Conservation (phyloP, 1,139 yeast genomes). For the Komagataea norvegica region DNA sequence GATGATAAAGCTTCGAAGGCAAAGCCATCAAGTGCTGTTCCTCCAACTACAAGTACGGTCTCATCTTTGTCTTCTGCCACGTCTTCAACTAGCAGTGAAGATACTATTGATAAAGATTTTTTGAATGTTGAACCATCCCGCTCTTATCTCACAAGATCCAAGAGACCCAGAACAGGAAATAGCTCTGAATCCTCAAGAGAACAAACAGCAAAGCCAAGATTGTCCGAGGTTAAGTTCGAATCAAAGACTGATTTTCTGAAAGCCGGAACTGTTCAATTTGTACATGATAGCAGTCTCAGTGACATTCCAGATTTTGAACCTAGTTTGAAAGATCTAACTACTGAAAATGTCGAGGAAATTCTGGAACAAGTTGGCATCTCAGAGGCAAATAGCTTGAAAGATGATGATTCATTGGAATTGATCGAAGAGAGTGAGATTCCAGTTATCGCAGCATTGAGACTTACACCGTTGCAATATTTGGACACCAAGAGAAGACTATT, state of each 20-base stretch:
- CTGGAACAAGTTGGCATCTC: slow-evolving; percentile 15
- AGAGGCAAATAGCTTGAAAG: slow-evolving; percentile 11
- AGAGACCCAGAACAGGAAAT: slow-evolving; percentile 2
- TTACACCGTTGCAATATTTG: slow-evolving; percentile 20
- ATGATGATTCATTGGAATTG: slow-evolving; percentile 4
- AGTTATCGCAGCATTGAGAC: slow-evolving; percentile 16
- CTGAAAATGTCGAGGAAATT: slow-evolving; percentile 9
- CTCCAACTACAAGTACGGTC: not conserved
- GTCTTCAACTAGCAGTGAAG: not conserved
- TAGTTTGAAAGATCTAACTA: slow-evolving; percentile 8
- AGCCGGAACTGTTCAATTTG: slow-evolving; percentile 16
- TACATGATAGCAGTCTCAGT: slow-evolving; percentile 17
- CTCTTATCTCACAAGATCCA: slow-evolving; percentile 13
- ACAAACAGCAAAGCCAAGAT: not conserved
- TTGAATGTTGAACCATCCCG: not conserved
- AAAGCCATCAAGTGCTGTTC: no score
- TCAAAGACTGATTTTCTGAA: slow-evolving; percentile 15
- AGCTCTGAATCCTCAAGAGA: not conserved
- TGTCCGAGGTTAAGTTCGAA: not conserved
- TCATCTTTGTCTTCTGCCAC: not conserved
- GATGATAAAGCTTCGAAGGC: not conserved
- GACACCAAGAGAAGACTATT: slow-evolving; percentile 25
- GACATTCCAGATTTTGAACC: slow-evolving; percentile 22
- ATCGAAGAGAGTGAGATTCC: slow-evolving; percentile 13
- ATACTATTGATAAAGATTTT: not conserved